Percentiles rank a stretch among this genome's conserved stretches.
Conservation (phyloP, 495 filamentous ascomycete species). For the Acidomyces sp. region DNA sequence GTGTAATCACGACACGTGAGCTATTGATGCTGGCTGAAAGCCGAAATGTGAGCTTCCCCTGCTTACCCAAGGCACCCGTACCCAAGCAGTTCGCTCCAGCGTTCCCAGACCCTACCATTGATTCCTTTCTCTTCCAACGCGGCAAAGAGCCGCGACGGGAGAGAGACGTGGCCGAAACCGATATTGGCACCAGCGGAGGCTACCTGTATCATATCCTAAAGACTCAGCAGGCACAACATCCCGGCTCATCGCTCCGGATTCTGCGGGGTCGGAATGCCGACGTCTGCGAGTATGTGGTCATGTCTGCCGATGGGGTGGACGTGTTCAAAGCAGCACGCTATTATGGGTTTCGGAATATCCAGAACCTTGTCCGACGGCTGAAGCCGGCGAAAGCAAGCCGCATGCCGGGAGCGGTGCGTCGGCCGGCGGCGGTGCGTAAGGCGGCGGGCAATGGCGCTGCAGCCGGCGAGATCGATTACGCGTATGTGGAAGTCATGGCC, state of each 20-base stretch:
- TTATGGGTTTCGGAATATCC: slow-evolving; percentile 95
- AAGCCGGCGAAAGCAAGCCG: slow-evolving; percentile 64
- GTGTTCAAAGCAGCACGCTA: slow-evolving; percentile 76
- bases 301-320: slow-evolving; percentile 35
- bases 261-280: slow-evolving; percentile 77
- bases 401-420: slow-evolving; percentile 50
- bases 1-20: slow-evolving; percentile 91
- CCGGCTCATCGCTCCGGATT: slow-evolving; percentile 51
- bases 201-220: slow-evolving; percentile 72
- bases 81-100: slow-evolving; percentile 24
- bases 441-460: slow-evolving; percentile 23
- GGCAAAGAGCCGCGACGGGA: slow-evolving; percentile 15
- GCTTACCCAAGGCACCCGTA: slow-evolving; percentile 46
- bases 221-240: slow-evolving; percentile 53
- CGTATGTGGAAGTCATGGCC: slow-evolving; percentile 96
- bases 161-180: slow-evolving; percentile 26
- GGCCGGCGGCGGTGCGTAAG: slow-evolving; percentile 33
- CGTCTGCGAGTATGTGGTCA: slow-evolving; percentile 62
- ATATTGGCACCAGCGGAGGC: slow-evolving; percentile 70
- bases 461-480: slow-evolving; percentile 43
- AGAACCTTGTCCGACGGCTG: slow-evolving; percentile 81
- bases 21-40: slow-evolving; percentile 75
- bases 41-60: slow-evolving; percentile 58
- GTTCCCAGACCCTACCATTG: slow-evolving; percentile 59
- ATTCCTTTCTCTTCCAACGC: slow-evolving; percentile 54